Evolutionary conservation across 495 filamentous ascomycete species (phyloP).

Genomic region (Xylaria cubensis): DNA sequence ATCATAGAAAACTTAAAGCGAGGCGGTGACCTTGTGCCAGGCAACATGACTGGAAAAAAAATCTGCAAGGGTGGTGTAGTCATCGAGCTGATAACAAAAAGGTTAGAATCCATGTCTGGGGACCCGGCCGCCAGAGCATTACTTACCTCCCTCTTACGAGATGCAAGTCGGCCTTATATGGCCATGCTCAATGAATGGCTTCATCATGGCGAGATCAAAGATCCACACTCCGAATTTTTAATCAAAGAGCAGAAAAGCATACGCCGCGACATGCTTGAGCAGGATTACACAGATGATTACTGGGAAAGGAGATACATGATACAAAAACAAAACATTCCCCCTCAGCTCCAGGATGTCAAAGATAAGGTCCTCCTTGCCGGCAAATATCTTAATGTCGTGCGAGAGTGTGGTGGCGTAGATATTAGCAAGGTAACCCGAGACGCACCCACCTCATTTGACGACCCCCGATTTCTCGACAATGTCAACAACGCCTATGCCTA

Average conservation of each 20-base stretch:
- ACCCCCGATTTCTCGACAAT: slow-evolving; percentile 88
- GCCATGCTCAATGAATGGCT: slow-evolving; percentile 98
- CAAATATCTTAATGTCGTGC: slow-evolving; percentile 96
- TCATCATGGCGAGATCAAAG: slow-evolving; percentile 92
- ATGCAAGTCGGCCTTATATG: slow-evolving; percentile 95
- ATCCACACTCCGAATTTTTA: slow-evolving; percentile 92
- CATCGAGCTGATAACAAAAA: slow-evolving; percentile 80
- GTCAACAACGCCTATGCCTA: slow-evolving; percentile 94
- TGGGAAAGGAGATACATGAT: slow-evolving; percentile 98
- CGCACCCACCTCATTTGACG: slow-evolving; percentile 90
- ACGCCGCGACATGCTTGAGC: slow-evolving; percentile 83
- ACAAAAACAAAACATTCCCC: slow-evolving; percentile 86
- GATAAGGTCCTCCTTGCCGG: slow-evolving; percentile 94
- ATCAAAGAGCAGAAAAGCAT: slow-evolving; percentile 97
- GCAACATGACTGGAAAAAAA: slow-evolving; percentile 83
- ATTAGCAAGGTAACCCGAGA: slow-evolving; percentile 88
- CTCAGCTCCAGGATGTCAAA: slow-evolving; percentile 88
- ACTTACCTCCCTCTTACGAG: slow-evolving; percentile 79
- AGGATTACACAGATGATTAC: slow-evolving; percentile 98
- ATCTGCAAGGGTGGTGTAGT: slow-evolving; percentile 95
- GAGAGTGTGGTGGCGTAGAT: slow-evolving; percentile 95
- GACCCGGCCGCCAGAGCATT: slow-evolving; percentile 85
- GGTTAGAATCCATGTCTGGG: slow-evolving; percentile 86
- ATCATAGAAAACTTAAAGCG: slow-evolving; percentile 87
- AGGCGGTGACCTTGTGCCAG: slow-evolving; percentile 76